phyloP scores from a whole-genome alignment of 2,329 filamentous ascomycete genomes.

The Cladosporium phlei region DNA sequence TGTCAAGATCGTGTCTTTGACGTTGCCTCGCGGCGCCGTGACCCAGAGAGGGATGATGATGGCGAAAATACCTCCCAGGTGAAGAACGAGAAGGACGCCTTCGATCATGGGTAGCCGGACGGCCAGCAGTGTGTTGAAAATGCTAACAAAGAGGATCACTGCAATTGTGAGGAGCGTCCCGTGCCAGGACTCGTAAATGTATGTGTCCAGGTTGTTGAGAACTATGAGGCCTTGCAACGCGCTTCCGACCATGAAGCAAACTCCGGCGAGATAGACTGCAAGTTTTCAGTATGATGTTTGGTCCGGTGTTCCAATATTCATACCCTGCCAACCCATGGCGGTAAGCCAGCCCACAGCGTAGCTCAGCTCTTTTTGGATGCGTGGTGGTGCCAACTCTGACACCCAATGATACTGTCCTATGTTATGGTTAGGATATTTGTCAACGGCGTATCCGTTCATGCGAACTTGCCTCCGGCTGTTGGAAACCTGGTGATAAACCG shows the following conservation, averaged over 20 bases:
- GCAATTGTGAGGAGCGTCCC: slow-evolving; percentile 47
- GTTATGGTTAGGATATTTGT: background rate
- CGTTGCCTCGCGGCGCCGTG: slow-evolving; percentile 38
- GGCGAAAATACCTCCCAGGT: slow-evolving; percentile 50
- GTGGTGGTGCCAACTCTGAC: slow-evolving; percentile 39
- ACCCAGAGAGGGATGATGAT: slow-evolving; percentile 46
- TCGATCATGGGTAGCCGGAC: slow-evolving; percentile 45
- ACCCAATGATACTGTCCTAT: slow-evolving; percentile 38
- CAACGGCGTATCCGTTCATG: background rate
- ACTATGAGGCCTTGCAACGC: slow-evolving; percentile 36
- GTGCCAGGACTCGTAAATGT: slow-evolving; percentile 42
- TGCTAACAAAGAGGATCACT: slow-evolving; percentile 32
- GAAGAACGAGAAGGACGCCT: slow-evolving; percentile 44
- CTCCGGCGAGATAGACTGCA: slow-evolving; percentile 38
- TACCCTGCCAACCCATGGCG: slow-evolving; percentile 29
- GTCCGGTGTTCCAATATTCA: background rate
- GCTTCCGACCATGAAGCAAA: slow-evolving; percentile 38
- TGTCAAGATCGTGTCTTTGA: slow-evolving; percentile 42
- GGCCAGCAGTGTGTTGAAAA: slow-evolving; percentile 43
- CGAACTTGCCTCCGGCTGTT: background rate
- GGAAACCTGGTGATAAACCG: background rate
- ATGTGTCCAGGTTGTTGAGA: slow-evolving; percentile 32
- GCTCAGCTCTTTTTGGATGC: slow-evolving; percentile 39
- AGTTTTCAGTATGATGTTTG: background rate
- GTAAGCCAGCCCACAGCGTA: slow-evolving; percentile 44